Base-by-base conservation (phyloP, 2,329 filamentous ascomycete genomes). In the Neoscytalidium dimidiatum region DNA sequence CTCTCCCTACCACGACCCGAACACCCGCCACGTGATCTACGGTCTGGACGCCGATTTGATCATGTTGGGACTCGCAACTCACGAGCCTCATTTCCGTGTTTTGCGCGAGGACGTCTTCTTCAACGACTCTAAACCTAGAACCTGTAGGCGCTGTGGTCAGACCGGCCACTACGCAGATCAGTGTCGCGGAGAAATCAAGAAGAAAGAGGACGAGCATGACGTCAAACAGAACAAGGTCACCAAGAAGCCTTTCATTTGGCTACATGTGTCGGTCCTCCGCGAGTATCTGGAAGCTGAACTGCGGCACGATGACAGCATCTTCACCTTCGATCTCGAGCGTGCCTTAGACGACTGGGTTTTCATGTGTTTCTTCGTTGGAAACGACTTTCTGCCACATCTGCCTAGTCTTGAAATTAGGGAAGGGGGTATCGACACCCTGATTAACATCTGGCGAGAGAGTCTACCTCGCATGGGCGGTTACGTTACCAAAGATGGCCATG, bases 271-370 rank as follows among this genome's bases (percentile, higher is more conserved):
- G 28, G 85, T 97, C 60, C 81, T 99, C 64, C 88, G 95, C 72
- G 95, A 99, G 79, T 99, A 99, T 75, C 85, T 99, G 63, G 93
- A 90, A 65, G 90, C 92, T 60, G 95, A 99, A 79, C 88, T 99
- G 72, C 86, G 91, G 72, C 89, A 97, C 35, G 90, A 92, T 19
- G 86, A 88, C 64, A 86, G 97, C 69, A 89, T 90, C 1, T 98
- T 98, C 79, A 86, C 87, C 63, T 98, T 96, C 78, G 93, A 99
- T 75, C 84, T 99, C 49, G 95, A 99, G 79, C 89, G 95, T 69
- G 94, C 94, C 28, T 86, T 98, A 66, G 95, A 98, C 78, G 94
- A 98, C 75, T 98, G 94, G 95, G 92, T 98, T 14, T 98, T 98
- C 77, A 95, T 98, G 88, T 98, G 94, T 80, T 98, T 96, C 81